Percentiles rank a stretch among this genome's conserved stretches.
phyloP scores from a whole-genome alignment of 805 yeast genomes.

The Lachancea mirantina region DNA sequence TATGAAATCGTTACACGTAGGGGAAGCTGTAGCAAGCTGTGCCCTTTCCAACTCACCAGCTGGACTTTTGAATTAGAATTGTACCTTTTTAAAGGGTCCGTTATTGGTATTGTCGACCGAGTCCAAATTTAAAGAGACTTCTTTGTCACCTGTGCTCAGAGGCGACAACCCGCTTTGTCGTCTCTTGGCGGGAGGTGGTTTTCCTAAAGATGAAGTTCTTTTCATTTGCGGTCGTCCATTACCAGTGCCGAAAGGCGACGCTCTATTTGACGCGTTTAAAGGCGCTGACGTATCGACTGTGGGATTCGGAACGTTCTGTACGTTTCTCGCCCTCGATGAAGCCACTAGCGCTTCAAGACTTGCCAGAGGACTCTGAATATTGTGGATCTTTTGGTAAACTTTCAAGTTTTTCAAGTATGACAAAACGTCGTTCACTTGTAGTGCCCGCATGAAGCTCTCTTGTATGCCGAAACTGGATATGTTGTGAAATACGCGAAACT shows the following conservation, averaged over 20 bases:
- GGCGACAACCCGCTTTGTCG: constrained; percentile 10
- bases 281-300: constrained; percentile 2
- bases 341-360: constrained; percentile 41
- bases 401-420: constrained; percentile 60
- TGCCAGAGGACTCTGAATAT: constrained; percentile 47
- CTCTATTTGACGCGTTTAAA: neutral
- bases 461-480: constrained; percentile 57
- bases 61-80: too few species aligned
- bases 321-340: constrained; percentile 6
- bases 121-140: neutral
- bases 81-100: too few species aligned
- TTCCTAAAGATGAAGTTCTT: neutral
- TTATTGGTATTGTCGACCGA: too few species aligned
- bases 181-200: constrained; percentile 5
- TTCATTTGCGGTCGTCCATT: neutral
- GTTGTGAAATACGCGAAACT: constrained; percentile 40
- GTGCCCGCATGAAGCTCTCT: constrained; percentile 56
- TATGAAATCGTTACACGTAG: too few species aligned
- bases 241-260: neutral
- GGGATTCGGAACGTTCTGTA: constrained; percentile 7
- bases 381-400: constrained; percentile 43
- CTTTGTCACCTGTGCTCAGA: constrained; percentile 6
- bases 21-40: too few species aligned
- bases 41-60: too few species aligned
- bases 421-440: constrained; percentile 77